Evolutionary conservation across 2,329 filamentous ascomycete genomes (phyloP).

Genomic region (Aureobasidium sp.): DNA sequence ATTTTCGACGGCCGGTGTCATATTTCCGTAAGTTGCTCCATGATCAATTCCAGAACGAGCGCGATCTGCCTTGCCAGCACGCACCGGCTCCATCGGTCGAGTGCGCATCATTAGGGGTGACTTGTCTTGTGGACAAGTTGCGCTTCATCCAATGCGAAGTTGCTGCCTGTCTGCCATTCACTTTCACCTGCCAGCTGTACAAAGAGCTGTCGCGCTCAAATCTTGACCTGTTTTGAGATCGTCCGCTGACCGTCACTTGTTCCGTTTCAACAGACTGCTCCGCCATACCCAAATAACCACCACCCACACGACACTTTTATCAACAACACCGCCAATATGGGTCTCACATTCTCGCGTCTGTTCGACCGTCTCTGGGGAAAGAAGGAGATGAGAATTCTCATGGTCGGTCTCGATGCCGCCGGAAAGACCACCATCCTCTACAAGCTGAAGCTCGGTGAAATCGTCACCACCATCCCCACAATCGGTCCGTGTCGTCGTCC

Average conservation of each 20-base stretch:
- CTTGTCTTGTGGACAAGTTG: constrained; percentile 12
- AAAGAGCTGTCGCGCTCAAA: not conserved
- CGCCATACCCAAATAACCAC: not conserved
- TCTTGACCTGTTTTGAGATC: not conserved
- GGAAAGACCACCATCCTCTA: constrained; percentile 99
- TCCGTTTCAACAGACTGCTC: not conserved
- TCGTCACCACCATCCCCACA: constrained; percentile 95
- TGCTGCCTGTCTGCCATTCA: constrained; percentile 5
- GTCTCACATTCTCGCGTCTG: constrained; percentile 87
- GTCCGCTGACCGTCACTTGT: not conserved
- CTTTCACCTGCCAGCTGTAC: not conserved
- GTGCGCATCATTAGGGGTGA: constrained; percentile 11
- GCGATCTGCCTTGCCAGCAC: not conserved
- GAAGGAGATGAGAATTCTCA: constrained; percentile 97
- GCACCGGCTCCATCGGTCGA: not conserved
- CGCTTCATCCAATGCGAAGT: constrained; percentile 2
- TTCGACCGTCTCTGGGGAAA: constrained; percentile 99
- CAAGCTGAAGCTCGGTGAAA: constrained; percentile 97
- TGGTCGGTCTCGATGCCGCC: constrained; percentile 95
- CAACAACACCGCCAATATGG: constrained; percentile 61
- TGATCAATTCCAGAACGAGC: not conserved
- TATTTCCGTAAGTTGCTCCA: constrained; percentile 4
- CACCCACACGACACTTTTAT: constrained; percentile 26
- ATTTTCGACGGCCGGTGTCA: constrained; percentile 3
- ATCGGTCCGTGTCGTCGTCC: constrained; percentile 49